Conservation (phyloP, 768 basidiomycete genomes). For the Xerocomus potaroensis region DNA sequence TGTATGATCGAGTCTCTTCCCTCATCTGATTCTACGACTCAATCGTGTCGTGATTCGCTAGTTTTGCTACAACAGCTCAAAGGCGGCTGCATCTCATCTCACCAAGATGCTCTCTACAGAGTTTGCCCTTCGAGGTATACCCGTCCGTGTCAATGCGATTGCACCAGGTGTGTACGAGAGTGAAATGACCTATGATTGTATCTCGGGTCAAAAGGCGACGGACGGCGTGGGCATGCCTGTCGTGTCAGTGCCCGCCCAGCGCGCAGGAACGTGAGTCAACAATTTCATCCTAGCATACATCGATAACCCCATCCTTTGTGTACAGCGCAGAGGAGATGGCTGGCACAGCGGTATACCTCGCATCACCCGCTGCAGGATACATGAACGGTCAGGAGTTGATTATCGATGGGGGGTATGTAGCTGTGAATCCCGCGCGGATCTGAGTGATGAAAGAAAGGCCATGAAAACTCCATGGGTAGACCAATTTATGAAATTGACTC, state of each 20-base stretch:
- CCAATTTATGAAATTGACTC: no score
- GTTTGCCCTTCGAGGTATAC: slow-evolving; percentile 61
- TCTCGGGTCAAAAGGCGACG: slow-evolving; percentile 41
- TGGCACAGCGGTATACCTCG: slow-evolving; percentile 72
- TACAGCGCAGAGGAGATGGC: slow-evolving; percentile 68
- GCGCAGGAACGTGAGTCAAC: slow-evolving; percentile 62
- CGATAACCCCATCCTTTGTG: not conserved
- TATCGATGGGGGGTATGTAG: slow-evolving; percentile 70
- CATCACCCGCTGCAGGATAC: slow-evolving; percentile 68
- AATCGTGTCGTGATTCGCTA: slow-evolving; percentile 24
- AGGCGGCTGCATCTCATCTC: slow-evolving; percentile 74
- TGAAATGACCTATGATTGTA: slow-evolving; percentile 62
- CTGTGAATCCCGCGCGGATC: slow-evolving; percentile 61
- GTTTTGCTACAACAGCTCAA: slow-evolving; percentile 81
- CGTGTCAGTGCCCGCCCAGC: slow-evolving; percentile 54
- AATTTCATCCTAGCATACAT: not conserved
- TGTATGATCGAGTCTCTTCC: slow-evolving; percentile 46
- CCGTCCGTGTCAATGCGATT: slow-evolving; percentile 69
- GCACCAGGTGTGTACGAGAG: slow-evolving; percentile 75
- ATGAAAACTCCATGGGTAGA: not conserved
- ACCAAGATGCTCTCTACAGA: slow-evolving; percentile 76
- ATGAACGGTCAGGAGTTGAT: slow-evolving; percentile 75
- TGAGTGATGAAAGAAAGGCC: slow-evolving; percentile 19
- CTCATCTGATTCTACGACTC: not conserved
- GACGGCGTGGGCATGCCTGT: slow-evolving; percentile 58